Base-by-base conservation (phyloP, 148 eudicot genomes). In the Rhododendron henanense region DNA sequence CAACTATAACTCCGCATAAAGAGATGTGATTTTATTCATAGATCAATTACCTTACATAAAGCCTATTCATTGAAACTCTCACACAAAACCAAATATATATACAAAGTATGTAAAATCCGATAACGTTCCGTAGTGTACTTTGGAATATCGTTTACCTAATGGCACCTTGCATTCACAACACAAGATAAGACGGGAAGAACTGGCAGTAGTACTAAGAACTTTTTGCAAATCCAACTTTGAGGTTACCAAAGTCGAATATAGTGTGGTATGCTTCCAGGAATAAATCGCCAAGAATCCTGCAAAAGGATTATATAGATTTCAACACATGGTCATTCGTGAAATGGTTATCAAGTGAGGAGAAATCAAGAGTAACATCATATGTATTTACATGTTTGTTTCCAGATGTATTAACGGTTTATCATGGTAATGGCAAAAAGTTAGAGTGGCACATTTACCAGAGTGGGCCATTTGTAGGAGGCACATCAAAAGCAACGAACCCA, bases 221-320 rank as follows among this genome's bases (percentile, higher is more conserved):
- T 33, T 88, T 37, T 44, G 93, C 92, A 81, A 92, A 90, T 57
- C 93, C 93, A 11, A 92, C 83, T 81, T 65, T 86, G 15, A 83
- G 91, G 79, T 87, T 86, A n/a, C 87, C 93, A 55, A 79, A 89
- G 84, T 92, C 93, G 33, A 92, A 92, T 71, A 90, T 74, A 0
- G 93, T 90, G 88, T 92, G 93, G 81, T 92, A 92, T 53, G 89
- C 90, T 78, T 88, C 91, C 81, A 92, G 53, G 89, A 92, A 92
- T 48, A 90, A 81, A 86, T 87, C 86, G 65, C 93, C 92, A 67
- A 92, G 90, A 78, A 92, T 82, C 93, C 92, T 92, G 87, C 25
- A 51, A 45, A 59, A 57, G 4, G 4, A 51, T 53, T 3, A 7
- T 53, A 53, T 31, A 82, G 5, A 55, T 41, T 13, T 23, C 19